Conservation (phyloP, 192 early-diverging fungal species). For the Coemansia asiatica region DNA sequence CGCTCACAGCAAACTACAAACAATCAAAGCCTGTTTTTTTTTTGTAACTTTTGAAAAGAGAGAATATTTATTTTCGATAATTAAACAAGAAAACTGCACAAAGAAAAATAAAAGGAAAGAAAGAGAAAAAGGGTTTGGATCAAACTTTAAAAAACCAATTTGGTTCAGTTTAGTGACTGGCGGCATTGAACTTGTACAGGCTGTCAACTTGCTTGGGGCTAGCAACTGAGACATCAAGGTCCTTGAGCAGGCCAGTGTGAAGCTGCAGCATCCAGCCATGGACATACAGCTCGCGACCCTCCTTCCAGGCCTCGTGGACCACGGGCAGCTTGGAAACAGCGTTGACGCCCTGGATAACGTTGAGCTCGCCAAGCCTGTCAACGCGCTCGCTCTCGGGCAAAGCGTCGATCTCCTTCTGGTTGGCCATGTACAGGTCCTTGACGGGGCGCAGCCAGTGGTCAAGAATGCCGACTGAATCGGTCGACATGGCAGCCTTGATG, state of each 20-base stretch:
- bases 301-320: constrained; percentile 80
- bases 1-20: neutral
- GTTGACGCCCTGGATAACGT: constrained; percentile 70
- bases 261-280: constrained; percentile 77
- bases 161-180: constrained; percentile 13
- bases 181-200: constrained; percentile 25
- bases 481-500: constrained; percentile 61
- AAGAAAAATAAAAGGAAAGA: neutral
- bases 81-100: constrained; percentile 1
- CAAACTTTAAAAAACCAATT: neutral
- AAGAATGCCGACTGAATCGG: constrained; percentile 70
- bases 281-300: constrained; percentile 67
- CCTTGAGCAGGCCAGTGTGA: constrained; percentile 57
- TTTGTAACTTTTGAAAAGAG: no score
- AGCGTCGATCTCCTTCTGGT: constrained; percentile 57
- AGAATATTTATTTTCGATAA: neutral
- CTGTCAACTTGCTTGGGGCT: constrained; percentile 26
- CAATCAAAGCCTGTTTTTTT: no score
- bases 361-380: constrained; percentile 68
- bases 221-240: constrained; percentile 38
- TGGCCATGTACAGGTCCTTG: constrained; percentile 74
- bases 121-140: neutral
- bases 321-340: constrained; percentile 74
- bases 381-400: constrained; percentile 56
- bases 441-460: constrained; percentile 91